Evolutionary conservation across 441 rosid genomes (phyloP).

Genomic region (Syzygium malaccense): DNA sequence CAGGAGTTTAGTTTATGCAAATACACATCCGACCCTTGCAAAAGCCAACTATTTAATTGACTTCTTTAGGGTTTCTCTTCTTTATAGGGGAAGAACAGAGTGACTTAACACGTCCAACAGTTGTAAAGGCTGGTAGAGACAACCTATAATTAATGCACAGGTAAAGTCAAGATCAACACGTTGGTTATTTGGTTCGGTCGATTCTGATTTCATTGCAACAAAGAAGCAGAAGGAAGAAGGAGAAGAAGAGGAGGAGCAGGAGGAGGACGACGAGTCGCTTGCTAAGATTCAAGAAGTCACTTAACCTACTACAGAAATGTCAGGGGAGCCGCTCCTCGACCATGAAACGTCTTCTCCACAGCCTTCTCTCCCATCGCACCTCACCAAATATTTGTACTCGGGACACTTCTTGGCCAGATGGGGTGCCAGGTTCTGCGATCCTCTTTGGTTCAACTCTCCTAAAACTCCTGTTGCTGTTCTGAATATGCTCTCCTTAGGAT

Average conservation of each 20-base stretch:
- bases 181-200: neutral
- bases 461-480: neutral
- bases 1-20: neutral
- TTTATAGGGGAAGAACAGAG: neutral
- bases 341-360: neutral
- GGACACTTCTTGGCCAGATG: conserved; percentile 88
- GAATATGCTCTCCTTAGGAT: neutral
- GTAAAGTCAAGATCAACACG: neutral
- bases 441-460: neutral
- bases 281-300: neutral
- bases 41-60: neutral
- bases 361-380: conserved; percentile 20
- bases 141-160: neutral
- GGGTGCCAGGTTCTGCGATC: conserved; percentile 55
- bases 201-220: neutral
- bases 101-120: neutral
- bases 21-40: neutral
- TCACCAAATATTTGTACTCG: conserved; percentile 38
- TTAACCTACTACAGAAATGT: neutral
- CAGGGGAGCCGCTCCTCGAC: neutral
- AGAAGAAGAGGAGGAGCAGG: neutral
- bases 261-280: neutral
- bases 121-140: neutral
- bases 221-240: neutral
- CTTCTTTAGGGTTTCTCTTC: neutral